Base-by-base conservation (phyloP, 2,329 filamentous ascomycete species). In the Aspergillus japonicus region DNA sequence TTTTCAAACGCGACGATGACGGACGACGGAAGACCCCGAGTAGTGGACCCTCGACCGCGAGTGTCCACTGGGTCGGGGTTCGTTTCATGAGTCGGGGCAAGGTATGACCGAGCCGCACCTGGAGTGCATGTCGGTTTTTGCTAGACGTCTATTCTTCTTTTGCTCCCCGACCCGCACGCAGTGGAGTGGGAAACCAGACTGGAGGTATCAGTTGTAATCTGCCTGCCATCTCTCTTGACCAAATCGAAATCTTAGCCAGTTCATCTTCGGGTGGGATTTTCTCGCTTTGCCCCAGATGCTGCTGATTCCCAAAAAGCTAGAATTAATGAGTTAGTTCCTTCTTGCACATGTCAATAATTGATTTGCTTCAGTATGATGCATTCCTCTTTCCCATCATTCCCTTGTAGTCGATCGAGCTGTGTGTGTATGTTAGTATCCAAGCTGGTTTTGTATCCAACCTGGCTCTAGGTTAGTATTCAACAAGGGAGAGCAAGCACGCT, bases 251-350 rank as follows among this genome's bases (percentile, higher is more conserved):
- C 14, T 51, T 51, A 48, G 55, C 47, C 48, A 47, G 53, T 29
- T 59, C 59, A 59, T 66, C 52, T 58, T 61, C 49, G 19, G 23
- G 47, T 62, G 61, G 62, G 63, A 29, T 29, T 29, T 60, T 61
- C 47, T 59, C 50, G 54, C 56, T 61, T 59, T 50, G 44, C 33
- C 10, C 14, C 65, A 54, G 55, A 60, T 59, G 60, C 60, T 61
- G 61, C 62, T 62, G 63, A 66, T 61, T 54, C 56, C 52, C 50
- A 52, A 64, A 65, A 67, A 65, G 61, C 64, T 63, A 66, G 58
- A 67, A 69, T 70, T 12, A 69, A 69, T 72, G 62, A 69, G 5
- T 16, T 19, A 69, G 3, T 16, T 19, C 33, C 33, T 35, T 35
- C 33, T 44, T 16, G 14, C 14, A 44, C 39, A 44, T 19, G 39